These are phyloP conservation scores for Peltaster fructicola DNA, from an alignment of 2,329 filamentous ascomycete genomes.

Conservation along the genomic window DNA sequence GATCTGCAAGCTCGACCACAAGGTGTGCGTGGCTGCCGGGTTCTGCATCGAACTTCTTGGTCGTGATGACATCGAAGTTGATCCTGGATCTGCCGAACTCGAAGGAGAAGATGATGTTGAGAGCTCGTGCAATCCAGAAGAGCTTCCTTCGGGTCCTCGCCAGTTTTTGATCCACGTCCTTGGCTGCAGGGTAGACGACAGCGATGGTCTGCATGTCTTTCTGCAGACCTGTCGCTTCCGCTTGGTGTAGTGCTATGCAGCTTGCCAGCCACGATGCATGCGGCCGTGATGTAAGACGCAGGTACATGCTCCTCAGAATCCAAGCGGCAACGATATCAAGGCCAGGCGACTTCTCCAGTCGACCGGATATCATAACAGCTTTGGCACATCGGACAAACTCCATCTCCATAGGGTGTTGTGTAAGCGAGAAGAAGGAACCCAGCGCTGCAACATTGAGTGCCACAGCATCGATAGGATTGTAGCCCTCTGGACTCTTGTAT, in stretches of 20 bases:
- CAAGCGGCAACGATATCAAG: slow-evolving; percentile 29
- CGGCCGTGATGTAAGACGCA: slow-evolving; percentile 34
- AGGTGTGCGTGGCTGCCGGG: slow-evolving; percentile 14
- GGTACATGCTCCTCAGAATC: slow-evolving; percentile 37
- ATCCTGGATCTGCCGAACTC: slow-evolving; percentile 39
- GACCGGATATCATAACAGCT: slow-evolving; percentile 20
- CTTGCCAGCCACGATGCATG: slow-evolving; percentile 40
- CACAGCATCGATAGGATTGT: slow-evolving; percentile 28
- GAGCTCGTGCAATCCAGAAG: slow-evolving; percentile 36
- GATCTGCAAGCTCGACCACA: slow-evolving; percentile 17
- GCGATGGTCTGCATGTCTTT: slow-evolving; percentile 22
- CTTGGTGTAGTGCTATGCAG: slow-evolving; percentile 40
- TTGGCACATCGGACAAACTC: slow-evolving; percentile 31
- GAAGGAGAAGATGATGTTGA: slow-evolving; percentile 42
- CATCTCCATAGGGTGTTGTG: slow-evolving; percentile 25
- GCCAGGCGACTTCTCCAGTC: slow-evolving; percentile 13
- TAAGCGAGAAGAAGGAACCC: slow-evolving; percentile 34
- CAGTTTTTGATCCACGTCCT: slow-evolving; percentile 15
- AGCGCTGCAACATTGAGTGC: slow-evolving; percentile 38
- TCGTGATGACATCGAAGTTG: slow-evolving; percentile 28
- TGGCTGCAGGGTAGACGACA: slow-evolving; percentile 16
- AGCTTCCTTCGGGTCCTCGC: slow-evolving; percentile 14
- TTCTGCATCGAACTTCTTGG: slow-evolving; percentile 17
- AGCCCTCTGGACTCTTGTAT: slow-evolving; percentile 11
- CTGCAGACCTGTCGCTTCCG: slow-evolving; percentile 35